These are phyloP conservation scores for Trichoderma pleuroti DNA, from an alignment of 2,329 filamentous ascomycete genomes.

Conservation along the genomic window DNA sequence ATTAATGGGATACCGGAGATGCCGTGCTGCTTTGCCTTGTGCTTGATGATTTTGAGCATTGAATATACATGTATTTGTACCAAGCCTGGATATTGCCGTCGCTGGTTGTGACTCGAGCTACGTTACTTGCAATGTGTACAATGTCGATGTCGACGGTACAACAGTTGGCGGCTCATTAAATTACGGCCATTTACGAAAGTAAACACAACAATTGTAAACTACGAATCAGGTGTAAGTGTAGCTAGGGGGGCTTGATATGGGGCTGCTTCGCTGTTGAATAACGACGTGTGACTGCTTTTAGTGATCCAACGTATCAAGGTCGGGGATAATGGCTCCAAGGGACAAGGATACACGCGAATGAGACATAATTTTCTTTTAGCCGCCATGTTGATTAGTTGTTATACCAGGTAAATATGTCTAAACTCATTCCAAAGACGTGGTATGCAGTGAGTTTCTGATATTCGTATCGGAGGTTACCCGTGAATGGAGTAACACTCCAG, in stretches of 20 bases:
- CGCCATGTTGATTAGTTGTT: not conserved
- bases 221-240: not conserved
- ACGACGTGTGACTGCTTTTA: not conserved
- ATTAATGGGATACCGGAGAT: not conserved
- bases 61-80: not conserved
- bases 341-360: not conserved
- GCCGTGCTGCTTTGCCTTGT: not conserved
- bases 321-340: not conserved
- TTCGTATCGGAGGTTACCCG: not conserved
- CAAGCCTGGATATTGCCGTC: too few species aligned
- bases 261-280: not conserved
- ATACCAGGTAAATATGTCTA: not conserved
- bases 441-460: not conserved
- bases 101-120: not conserved
- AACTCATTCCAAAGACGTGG: not conserved
- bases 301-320: not conserved
- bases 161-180: too few species aligned
- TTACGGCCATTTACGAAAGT: not conserved
- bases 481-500: not conserved
- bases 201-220: accelerated
- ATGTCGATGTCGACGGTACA: not conserved
- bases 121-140: not conserved
- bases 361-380: not conserved
- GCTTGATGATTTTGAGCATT: not conserved
- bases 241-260: not conserved